A percentile compares a stretch with the other conserved stretches of the same genome.
phyloP scores from a whole-genome alignment of 306 rosid species.

The cucumber (Cucumis sativus) region DNA sequence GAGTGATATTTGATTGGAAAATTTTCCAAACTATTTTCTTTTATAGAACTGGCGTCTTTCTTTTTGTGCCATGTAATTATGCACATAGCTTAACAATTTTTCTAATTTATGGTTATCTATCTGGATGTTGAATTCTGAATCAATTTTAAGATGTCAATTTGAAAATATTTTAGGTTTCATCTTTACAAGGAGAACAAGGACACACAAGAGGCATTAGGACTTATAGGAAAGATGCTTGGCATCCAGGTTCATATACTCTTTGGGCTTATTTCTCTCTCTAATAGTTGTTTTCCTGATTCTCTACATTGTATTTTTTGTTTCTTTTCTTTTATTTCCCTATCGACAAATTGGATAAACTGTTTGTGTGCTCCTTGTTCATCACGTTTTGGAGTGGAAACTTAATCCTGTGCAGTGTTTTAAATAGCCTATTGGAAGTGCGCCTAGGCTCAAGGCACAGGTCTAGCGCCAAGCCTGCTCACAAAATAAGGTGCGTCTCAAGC shows the following conservation, averaged over 20 bases:
- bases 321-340: background rate
- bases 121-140: background rate
- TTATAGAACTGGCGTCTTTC: background rate
- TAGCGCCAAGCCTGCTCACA: no score
- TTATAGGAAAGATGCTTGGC: constrained; percentile 82
- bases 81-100: background rate
- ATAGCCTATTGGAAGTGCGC: no score
- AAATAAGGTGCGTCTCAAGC: no score
- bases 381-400: background rate
- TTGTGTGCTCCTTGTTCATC: background rate
- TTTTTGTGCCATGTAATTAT: background rate
- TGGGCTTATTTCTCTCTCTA: background rate
- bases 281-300: background rate
- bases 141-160: background rate
- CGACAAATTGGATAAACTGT: background rate
- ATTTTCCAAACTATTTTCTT: background rate
- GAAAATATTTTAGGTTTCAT: constrained; percentile 51
- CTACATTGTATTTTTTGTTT: background rate
- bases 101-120: background rate
- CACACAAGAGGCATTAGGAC: constrained; percentile 84
- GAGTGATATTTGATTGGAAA: background rate
- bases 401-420: background rate
- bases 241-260: constrained; percentile 43
- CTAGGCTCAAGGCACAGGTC: no score
- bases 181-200: constrained; percentile 94